Evolutionary conservation across 192 early-diverging fungal genomes (phyloP).

Genomic region (Funneliformis mosseae): DNA sequence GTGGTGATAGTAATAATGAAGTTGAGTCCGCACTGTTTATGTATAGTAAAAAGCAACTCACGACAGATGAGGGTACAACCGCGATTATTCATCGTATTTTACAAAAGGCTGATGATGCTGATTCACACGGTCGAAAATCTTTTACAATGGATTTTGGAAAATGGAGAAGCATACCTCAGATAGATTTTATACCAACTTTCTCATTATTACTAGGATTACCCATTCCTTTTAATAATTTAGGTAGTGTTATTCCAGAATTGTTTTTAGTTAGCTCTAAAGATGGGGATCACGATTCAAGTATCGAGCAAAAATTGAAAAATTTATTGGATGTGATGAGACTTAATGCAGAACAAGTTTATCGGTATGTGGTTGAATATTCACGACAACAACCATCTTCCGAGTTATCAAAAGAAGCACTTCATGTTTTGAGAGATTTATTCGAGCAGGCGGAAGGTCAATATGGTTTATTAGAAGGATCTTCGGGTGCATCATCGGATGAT

Average conservation of each 20-base stretch:
- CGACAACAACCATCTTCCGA: slow-evolving; percentile 53
- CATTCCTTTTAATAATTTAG: slow-evolving; percentile 93
- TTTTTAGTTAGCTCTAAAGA: slow-evolving; percentile 51
- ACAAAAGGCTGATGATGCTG: slow-evolving; percentile 37
- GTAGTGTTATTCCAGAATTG: slow-evolving; percentile 84
- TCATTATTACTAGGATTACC: slow-evolving; percentile 78
- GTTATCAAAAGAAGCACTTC: slow-evolving; percentile 50
- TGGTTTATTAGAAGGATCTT: slow-evolving; percentile 32
- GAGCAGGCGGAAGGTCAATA: slow-evolving; percentile 38
- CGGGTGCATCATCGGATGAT: slow-evolving; percentile 16
- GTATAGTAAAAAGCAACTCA: slow-evolving; percentile 59
- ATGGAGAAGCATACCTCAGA: slow-evolving; percentile 82
- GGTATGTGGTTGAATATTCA: slow-evolving; percentile 64
- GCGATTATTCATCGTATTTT: slow-evolving; percentile 30
- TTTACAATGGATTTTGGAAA: slow-evolving; percentile 31
- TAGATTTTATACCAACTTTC: slow-evolving; percentile 89
- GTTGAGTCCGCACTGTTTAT: slow-evolving; percentile 84
- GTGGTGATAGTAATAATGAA: slow-evolving; percentile 92
- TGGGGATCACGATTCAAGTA: not conserved
- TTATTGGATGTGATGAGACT: slow-evolving; percentile 57
- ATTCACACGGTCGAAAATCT: not conserved
- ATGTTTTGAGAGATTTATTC: slow-evolving; percentile 38
- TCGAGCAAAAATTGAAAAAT: slow-evolving; percentile 37
- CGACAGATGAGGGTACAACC: not conserved
- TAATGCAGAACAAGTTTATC: slow-evolving; percentile 72